Evolutionary conservation across 1,284 basidiomycete species (phyloP).

Genomic region (Lentinula novae-zelandiae): DNA sequence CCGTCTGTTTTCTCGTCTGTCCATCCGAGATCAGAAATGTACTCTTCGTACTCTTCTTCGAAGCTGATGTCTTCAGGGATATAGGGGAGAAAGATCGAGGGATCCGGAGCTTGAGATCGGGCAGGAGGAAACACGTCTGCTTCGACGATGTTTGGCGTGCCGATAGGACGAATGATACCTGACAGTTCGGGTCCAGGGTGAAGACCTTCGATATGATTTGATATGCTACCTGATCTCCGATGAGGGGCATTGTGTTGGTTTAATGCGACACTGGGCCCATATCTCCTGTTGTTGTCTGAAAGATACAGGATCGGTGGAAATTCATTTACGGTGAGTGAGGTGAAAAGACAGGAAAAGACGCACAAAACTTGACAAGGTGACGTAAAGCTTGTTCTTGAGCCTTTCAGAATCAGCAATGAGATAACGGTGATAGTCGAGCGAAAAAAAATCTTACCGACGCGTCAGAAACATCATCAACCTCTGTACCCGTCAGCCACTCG

Average conservation of each 20-base stretch:
- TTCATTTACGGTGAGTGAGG: not conserved
- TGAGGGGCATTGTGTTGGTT: conserved; percentile 57
- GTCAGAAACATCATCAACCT: conserved; percentile 88
- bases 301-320: conserved; percentile 3
- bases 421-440: not conserved
- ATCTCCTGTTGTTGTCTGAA: conserved; percentile 76
- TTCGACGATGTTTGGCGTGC: conserved; percentile 73
- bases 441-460: conserved; percentile 51
- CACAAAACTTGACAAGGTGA: conserved; percentile 92
- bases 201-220: conserved; percentile 73
- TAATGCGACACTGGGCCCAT: conserved; percentile 56
- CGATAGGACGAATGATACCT: conserved; percentile 67
- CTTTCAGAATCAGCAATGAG: conserved; percentile 33
- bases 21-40: conserved; percentile 76
- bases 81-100: conserved; percentile 80
- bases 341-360: conserved; percentile 35
- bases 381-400: conserved; percentile 97
- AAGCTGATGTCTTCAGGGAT: conserved; percentile 84
- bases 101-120: conserved; percentile 78
- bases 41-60: conserved; percentile 87
- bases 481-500: conserved; percentile 94
- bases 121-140: conserved; percentile 81
- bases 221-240: conserved; percentile 74
- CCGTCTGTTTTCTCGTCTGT: conserved; percentile 52
- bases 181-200: conserved; percentile 73